phyloP scores from a whole-genome alignment of 169 alveolate species.

The Cryptosporidium canis region DNA sequence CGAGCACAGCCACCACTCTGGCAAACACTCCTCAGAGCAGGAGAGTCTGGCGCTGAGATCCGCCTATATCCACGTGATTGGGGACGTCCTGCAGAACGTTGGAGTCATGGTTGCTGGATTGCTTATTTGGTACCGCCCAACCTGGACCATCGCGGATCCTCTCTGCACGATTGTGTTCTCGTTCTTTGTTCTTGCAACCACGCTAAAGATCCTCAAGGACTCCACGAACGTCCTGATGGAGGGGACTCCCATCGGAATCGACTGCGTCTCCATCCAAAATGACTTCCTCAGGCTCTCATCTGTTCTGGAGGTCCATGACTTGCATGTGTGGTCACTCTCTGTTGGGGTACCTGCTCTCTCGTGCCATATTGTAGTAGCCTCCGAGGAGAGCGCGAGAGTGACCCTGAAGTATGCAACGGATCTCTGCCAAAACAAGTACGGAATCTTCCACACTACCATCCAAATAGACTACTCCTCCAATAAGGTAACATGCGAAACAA shows the following conservation, averaged over 20 bases:
- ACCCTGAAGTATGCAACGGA: conserved; percentile 82
- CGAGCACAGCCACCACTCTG: conserved; percentile 46
- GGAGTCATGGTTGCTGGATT: conserved; percentile 94
- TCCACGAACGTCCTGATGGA: conserved; percentile 93
- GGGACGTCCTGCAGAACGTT: conserved; percentile 92
- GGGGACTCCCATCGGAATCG: conserved; percentile 91
- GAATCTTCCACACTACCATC: conserved; percentile 87
- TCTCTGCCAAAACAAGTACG: conserved; percentile 84
- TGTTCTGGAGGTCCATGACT: conserved; percentile 93
- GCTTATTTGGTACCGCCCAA: conserved; percentile 86
- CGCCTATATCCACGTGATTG: conserved; percentile 93
- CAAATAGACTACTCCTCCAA: conserved; percentile 85
- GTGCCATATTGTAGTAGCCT: conserved; percentile 89
- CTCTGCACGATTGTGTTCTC: conserved; percentile 94
- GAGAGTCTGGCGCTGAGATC: conserved; percentile 90
- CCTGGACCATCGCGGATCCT: conserved; percentile 92
- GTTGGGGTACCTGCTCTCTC: conserved; percentile 91
- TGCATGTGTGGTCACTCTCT: conserved; percentile 96
- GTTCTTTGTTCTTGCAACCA: conserved; percentile 91
- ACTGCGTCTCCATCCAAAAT: conserved; percentile 84
- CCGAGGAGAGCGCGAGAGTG: conserved; percentile 75
- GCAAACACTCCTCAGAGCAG: conserved; percentile 71
- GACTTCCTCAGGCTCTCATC: conserved; percentile 85
- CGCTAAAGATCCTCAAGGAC: conserved; percentile 90
- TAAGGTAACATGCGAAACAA: conserved; percentile 81